Evolutionary conservation across 2,329 filamentous ascomycete species (phyloP), one percentile per base, ranked within the genome.

Genomic region (Dryadomyces quercivorus): DNA sequence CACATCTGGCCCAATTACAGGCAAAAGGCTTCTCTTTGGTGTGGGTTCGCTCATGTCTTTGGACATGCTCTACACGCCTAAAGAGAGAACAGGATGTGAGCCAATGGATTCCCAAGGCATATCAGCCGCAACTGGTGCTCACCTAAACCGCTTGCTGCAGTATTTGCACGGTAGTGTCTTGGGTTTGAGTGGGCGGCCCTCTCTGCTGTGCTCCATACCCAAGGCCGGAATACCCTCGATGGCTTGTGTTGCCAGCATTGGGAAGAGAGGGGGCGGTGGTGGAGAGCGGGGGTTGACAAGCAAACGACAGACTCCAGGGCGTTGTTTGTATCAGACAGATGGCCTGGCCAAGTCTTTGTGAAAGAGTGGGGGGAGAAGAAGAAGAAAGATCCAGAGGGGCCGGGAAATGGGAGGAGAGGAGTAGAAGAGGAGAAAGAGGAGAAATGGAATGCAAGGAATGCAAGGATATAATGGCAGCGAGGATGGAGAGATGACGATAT

Each of bases 21-120:
- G 75, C 73, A 63, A 82, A 83, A 9, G 80, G 80, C 65, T 82
- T 82, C 67, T 82, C 80, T 62, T 82, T 82, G 60, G 80, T 83
- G 66, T 83, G 80, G 38, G 78, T 82, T 59, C 79, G 74, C 66
- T 82, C 78, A 65, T 83, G 80, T 63, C 80, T 73, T 66, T 82
- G 78, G 53, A 83, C 77, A 67, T 83, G 80, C 66, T 83, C 80
- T 60, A 82, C 78, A 62, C 80, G 78, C 65, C 79, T 81, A 67
- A 66, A 66, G 62, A 15, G 22, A 64, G 57, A 65, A 64, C 56
- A 59, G 61, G 66, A 65, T 68, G 69, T 74, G 67, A 73, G 70
- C 63, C 68, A 66, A 66, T 65, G 59, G 55, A 51, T 44, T 55
- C 54, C 22, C 31, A 53, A 26, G 15, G 63, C 48, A 46, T 61